phyloP scores from a whole-genome alignment of 345 rosid species.

The Excoecaria cochinchinensis region DNA sequence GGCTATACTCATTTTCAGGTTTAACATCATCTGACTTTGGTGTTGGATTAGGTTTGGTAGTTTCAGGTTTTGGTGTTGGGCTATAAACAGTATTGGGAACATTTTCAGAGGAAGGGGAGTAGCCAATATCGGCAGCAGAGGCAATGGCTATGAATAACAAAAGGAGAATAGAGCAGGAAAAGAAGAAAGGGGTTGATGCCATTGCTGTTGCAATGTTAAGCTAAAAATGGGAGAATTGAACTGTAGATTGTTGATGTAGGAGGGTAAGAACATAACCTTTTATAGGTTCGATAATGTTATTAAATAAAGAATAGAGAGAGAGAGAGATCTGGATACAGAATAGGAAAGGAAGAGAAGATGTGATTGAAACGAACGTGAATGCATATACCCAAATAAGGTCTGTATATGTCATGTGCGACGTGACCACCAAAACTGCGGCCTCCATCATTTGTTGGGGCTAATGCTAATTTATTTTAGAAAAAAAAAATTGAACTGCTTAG shows the following conservation, averaged over 20 bases:
- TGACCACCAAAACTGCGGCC: neutral
- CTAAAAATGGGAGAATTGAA: neutral
- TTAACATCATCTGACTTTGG: neutral
- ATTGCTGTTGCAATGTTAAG: neutral
- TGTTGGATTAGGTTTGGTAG: neutral
- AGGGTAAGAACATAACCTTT: neutral
- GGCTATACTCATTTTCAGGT: neutral
- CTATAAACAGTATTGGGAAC: neutral
- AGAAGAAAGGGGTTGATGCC: slow-evolving; percentile 17
- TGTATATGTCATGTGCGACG: neutral
- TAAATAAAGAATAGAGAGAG: neutral
- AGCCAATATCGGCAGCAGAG: slow-evolving; percentile 10
- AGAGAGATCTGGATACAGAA: neutral
- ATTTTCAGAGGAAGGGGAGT: neutral
- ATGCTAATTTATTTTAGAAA: too few relatives aligned
- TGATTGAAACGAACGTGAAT: neutral
- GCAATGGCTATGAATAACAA: slow-evolving; percentile 22
- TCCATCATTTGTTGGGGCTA: neutral
- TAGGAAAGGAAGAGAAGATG: neutral
- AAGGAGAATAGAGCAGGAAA: slow-evolving; percentile 27
- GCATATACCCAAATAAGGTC: neutral
- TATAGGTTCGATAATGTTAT: neutral
- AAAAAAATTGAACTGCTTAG: too few relatives aligned
- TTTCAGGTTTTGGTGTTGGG: neutral
- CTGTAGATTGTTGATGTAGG: neutral